Base-by-base conservation (phyloP, 2,329 filamentous ascomycete species). In the Ascochyta pisi region DNA sequence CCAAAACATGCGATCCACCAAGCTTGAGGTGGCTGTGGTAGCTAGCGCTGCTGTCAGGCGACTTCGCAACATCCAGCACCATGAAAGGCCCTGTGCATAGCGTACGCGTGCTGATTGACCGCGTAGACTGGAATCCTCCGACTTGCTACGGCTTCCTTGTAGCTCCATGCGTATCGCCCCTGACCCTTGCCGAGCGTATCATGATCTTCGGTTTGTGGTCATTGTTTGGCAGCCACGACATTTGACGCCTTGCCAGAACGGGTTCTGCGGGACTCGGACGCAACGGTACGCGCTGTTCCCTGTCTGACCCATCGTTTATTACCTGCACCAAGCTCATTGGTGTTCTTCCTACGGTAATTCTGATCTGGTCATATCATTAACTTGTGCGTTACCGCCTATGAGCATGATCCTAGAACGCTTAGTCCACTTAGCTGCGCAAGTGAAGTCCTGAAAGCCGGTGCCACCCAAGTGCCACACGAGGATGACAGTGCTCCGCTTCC, bases 401-500 rank as follows among this genome's bases (percentile, higher is more conserved):
- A 57, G 47, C 57, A 60, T 46, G 51, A 49, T 45, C 61, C 55
- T 65, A 58, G 47, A 43, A 56, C 58, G 60, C 60, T 57, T 50
- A 50, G 45, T 50, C 64, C 62, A 65, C 64, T 60, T 51, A 50
- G 52, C 31, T 65, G 61, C 66, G 62, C 62, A 45, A 52, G 45
- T 44, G 50, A 61, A 47, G 53, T 27, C 53, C 43, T 53, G 48
- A 51, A 53, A 56, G 42, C 59, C 52, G 50, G 57, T 67, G 58
- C 65, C 66, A 64, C 51, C 19, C 42, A 38, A 44, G 53, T 67
- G 50, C 64, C 63, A 62, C 53, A 38, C 53, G 46, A 53, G 53
- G 44, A 50, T 60, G 50, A 45, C 49, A 44, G 23, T 41, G 37
- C 56, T 45, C 57, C 48, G 56, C 41, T 47, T 58, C 37, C 45